Percentiles rank a stretch among this genome's conserved stretches.
Conservation (phyloP, 1,284 basidiomycete species). For the Papiliotrema nemorosa region DNA sequence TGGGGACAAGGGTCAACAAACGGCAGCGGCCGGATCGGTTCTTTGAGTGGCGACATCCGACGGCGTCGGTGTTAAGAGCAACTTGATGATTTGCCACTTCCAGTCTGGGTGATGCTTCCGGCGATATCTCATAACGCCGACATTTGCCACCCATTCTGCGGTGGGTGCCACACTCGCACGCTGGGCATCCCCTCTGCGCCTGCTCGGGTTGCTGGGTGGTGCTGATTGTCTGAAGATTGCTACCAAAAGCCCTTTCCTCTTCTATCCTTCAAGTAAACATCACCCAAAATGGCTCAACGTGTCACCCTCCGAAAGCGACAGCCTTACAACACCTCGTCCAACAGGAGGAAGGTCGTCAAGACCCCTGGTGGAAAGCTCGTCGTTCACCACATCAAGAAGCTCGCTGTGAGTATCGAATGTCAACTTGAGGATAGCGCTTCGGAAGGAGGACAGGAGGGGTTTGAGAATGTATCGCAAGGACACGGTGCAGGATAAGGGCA, state of each 20-base stretch:
- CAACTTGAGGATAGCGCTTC: not conserved
- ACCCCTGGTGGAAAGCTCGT: conserved; percentile 64
- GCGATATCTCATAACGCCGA: not conserved
- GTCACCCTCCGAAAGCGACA: conserved; percentile 98
- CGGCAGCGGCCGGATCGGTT: not conserved
- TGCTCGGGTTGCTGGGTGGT: not conserved
- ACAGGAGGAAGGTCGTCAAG: conserved; percentile 92
- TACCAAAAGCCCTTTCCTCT: not conserved
- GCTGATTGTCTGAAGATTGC: not conserved
- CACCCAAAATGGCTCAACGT: conserved; percentile 84
- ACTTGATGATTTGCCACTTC: not conserved
- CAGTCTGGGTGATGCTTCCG: not conserved
- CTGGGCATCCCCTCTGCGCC: not conserved
- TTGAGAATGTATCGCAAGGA: not conserved
- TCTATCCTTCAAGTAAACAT: conserved; percentile 6
- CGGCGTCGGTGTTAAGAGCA: not conserved
- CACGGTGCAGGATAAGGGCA: no score
- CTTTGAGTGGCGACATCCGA: not conserved
- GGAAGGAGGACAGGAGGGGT: not conserved
- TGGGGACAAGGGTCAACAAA: not conserved
- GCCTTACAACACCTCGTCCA: conserved; percentile 98
- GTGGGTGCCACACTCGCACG: not conserved
- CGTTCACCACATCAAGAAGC: conserved; percentile 53
- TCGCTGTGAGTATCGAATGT: conserved; percentile 48
- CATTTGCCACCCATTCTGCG: not conserved